These are phyloP conservation scores for Pythium pyrilobum DNA, from an alignment of 352 stramenopile species.

Conservation along the genomic window DNA sequence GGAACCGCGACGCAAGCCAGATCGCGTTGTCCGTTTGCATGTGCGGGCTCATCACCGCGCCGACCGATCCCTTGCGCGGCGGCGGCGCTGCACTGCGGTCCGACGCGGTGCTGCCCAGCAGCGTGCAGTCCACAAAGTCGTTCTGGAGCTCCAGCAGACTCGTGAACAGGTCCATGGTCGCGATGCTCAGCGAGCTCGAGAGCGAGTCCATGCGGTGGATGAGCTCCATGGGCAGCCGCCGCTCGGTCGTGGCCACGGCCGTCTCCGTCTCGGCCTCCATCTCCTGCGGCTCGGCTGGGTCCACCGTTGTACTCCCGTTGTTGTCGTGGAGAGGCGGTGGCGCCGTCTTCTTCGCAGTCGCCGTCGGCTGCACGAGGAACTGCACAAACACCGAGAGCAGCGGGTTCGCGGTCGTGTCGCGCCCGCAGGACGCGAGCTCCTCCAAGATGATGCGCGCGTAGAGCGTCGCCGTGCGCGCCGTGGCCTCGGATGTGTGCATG, in stretches of 20 bases:
- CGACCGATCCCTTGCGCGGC: neutral
- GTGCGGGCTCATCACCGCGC: slow-evolving; percentile 17
- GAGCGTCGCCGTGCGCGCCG: slow-evolving; percentile 53
- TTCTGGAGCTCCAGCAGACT: slow-evolving; percentile 67
- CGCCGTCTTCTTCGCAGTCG: neutral
- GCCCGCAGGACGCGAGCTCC: slow-evolving; percentile 66
- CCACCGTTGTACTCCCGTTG: neutral
- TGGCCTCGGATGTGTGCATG: slow-evolving; percentile 65
- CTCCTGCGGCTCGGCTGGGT: neutral
- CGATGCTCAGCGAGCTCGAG: slow-evolving; percentile 72
- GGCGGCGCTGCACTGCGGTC: neutral
- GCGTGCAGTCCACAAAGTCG: slow-evolving; percentile 42
- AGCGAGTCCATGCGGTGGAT: slow-evolving; percentile 78
- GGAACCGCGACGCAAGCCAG: slow-evolving; percentile 80
- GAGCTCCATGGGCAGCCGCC: slow-evolving; percentile 59
- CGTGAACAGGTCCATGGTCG: slow-evolving; percentile 80
- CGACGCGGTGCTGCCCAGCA: slow-evolving; percentile 28
- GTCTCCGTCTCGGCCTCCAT: neutral
- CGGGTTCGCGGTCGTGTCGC: slow-evolving; percentile 65
- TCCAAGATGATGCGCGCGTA: slow-evolving; percentile 79
- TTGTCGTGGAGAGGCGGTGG: neutral
- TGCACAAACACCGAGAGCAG: slow-evolving; percentile 72
- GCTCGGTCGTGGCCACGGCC: neutral
- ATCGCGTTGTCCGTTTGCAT: slow-evolving; percentile 29
- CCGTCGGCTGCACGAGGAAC: slow-evolving; percentile 56